These are phyloP conservation scores for Colletotrichum eleusines DNA, from an alignment of 2,329 filamentous ascomycete genomes.

Conservation along the genomic window DNA sequence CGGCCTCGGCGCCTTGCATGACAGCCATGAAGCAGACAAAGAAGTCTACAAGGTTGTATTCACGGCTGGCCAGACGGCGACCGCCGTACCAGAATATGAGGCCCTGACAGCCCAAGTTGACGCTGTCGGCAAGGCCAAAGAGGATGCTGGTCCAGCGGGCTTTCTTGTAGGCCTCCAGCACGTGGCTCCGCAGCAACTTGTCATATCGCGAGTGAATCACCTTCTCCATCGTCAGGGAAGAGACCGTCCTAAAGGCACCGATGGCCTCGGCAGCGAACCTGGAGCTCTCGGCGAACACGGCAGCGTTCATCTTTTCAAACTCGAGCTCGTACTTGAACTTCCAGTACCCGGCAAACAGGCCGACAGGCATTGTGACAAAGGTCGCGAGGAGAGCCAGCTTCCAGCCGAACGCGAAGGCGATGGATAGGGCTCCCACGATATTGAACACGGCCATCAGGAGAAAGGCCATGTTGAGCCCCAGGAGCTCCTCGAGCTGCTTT, in stretches of 20 bases:
- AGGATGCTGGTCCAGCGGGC: slow-evolving; percentile 72
- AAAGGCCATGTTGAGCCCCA: slow-evolving; percentile 73
- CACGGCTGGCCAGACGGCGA: slow-evolving; percentile 64
- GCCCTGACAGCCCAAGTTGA: slow-evolving; percentile 72
- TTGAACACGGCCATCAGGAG: slow-evolving; percentile 73
- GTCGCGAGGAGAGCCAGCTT: slow-evolving; percentile 77
- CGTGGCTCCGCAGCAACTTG: slow-evolving; percentile 68
- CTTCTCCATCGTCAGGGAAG: slow-evolving; percentile 78
- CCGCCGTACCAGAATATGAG: slow-evolving; percentile 77
- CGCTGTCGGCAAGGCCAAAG: slow-evolving; percentile 77
- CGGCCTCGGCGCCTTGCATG: slow-evolving; percentile 75
- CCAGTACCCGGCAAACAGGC: slow-evolving; percentile 61
- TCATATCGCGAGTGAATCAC: slow-evolving; percentile 73
- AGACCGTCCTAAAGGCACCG: slow-evolving; percentile 78
- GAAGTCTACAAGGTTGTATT: slow-evolving; percentile 62
- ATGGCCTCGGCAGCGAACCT: slow-evolving; percentile 82
- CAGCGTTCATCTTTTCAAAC: slow-evolving; percentile 76
- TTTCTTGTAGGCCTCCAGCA: slow-evolving; percentile 69
- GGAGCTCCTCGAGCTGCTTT: slow-evolving; percentile 70
- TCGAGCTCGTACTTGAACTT: slow-evolving; percentile 69
- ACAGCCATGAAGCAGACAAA: slow-evolving; percentile 74
- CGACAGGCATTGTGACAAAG: slow-evolving; percentile 69
- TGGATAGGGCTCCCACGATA: slow-evolving; percentile 72
- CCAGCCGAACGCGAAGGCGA: slow-evolving; percentile 81
- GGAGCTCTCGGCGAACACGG: slow-evolving; percentile 77